Evolutionary conservation across 139 green algal species (phyloP), one percentile per base, ranked within the genome.

Genomic region (Chlamydomonas sp.): DNA sequence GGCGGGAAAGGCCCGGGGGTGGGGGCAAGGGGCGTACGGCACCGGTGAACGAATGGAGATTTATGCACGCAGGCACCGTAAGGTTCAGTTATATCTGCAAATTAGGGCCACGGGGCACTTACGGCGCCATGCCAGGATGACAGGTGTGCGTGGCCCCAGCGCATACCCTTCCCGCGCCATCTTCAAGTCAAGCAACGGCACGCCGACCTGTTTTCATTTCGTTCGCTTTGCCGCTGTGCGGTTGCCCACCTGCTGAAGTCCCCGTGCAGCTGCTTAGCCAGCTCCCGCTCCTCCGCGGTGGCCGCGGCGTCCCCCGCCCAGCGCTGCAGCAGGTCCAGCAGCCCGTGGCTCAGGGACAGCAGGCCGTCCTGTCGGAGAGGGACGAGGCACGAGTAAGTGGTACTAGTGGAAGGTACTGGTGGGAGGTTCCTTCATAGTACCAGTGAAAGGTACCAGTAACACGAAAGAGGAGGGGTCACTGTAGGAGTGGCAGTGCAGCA

Each of bases 221-320:
- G 10, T 18, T 10, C 66, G 12, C 9, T 14, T 10, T 71, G 66
- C 66, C 12, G 66, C 12, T 18, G 10, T 10, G 10, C 12, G 66
- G 10, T 71, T 10, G 10, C 66, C 12, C 60, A 91, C 88, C 88
- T 89, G 88, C 78, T 91, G 73, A 93, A 93, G 68, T 92, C 91
- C 15, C 79, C 17, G 7, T 92, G 77, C 83, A 93, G 86, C 76
- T 91, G 81, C 68, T 77, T 31, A n/a, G 86, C 88, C 67, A 92
- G 78, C 63, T 86, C 15, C 9, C 75, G 81, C 85, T 93, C 91
- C 16, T 90, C 89, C 75, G 68, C 49, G 2, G 9, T 67, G 9
- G 66, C 76, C 12, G 17, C 78, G 60, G n/a, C 8, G n/a, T 86
- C 78, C 3, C 3, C 57, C 0, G 63, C 83, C 91, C 91, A 93